Evolutionary conservation across 108 stramenopile genomes (phyloP).

Genomic region (Nannochloropsis gaditana): DNA sequence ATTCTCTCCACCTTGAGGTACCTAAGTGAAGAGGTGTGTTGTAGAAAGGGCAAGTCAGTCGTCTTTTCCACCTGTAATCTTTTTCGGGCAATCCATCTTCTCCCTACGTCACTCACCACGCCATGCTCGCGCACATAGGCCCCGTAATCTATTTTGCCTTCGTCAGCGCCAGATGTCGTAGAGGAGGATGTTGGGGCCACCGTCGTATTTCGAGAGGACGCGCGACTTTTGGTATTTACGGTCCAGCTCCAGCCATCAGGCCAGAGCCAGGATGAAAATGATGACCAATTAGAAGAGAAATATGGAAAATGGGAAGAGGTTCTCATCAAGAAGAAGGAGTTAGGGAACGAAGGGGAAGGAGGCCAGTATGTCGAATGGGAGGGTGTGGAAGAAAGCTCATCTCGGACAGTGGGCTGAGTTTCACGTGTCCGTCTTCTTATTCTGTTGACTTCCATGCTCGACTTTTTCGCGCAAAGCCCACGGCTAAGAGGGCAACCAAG

Average conservation of each 20-base stretch:
- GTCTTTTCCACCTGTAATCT: background rate
- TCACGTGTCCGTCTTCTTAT: no score
- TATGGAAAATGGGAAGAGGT: background rate
- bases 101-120: background rate
- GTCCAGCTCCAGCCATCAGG: background rate
- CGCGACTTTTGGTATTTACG: background rate
- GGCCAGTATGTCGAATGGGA: no score
- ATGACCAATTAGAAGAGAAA: background rate
- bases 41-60: background rate
- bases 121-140: conserved; percentile 17
- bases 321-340: no score
- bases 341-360: no score
- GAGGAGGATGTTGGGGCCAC: background rate
- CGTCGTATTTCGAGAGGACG: background rate
- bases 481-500: no score
- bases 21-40: background rate
- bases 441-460: no score
- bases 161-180: background rate
- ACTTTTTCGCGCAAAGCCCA: no score
- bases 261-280: background rate
- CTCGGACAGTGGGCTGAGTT: no score
- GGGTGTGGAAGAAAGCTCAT: no score
- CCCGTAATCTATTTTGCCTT: background rate
- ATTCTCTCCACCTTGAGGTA: background rate
- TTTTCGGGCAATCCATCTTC: background rate